A percentile compares a stretch with the other conserved stretches of the same genome.
Evolutionary conservation across 345 rosid genomes (phyloP).

Genomic region (Bruguiera sexangula): DNA sequence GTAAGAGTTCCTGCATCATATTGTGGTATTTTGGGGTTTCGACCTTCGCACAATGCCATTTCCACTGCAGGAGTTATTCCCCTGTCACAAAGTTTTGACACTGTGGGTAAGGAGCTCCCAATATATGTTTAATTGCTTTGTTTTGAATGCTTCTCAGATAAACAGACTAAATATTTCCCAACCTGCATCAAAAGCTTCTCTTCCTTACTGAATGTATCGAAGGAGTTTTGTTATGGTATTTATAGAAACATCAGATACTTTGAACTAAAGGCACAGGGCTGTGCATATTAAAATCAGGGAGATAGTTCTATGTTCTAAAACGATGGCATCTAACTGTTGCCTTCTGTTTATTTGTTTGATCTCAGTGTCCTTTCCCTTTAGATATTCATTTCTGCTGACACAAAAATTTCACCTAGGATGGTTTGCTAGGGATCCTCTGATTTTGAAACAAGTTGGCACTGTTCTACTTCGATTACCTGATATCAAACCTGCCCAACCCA

Average conservation of each 20-base stretch:
- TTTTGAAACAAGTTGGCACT: conserved; percentile 59
- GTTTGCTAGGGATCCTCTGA: conserved; percentile 77
- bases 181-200: background rate
- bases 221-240: too few species aligned
- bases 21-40: conserved; percentile 72
- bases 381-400: conserved; percentile 4
- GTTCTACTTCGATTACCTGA: conserved; percentile 52
- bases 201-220: too few species aligned
- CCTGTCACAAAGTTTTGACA: conserved; percentile 86
- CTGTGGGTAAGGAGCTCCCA: conserved; percentile 62
- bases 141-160: background rate
- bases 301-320: background rate
- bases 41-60: conserved; percentile 66
- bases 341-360: too few species aligned
- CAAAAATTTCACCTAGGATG: conserved; percentile 53
- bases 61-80: conserved; percentile 67
- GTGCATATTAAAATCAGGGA: too few species aligned
- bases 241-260: too few species aligned
- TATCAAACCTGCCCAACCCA: conserved; percentile 33
- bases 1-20: conserved; percentile 82
- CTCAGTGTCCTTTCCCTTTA: background rate
- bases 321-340: background rate
- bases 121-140: background rate
- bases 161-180: background rate
- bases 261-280: too few species aligned